Percentiles rank a stretch among this genome's conserved stretches.
phyloP scores from a whole-genome alignment of 2,329 filamentous ascomycete species.

The Phyllosticta ampelicida region DNA sequence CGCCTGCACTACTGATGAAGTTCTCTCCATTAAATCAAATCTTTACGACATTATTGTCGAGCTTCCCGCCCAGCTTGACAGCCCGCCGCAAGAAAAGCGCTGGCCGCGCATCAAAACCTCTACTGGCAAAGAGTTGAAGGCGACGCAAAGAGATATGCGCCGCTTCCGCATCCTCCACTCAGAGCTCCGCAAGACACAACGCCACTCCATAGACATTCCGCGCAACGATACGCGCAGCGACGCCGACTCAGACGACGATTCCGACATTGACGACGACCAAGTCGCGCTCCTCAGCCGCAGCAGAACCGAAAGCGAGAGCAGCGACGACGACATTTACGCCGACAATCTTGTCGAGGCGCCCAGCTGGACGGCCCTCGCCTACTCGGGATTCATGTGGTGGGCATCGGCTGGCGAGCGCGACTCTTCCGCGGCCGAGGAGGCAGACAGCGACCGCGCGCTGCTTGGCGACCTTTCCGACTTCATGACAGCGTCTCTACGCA shows the following conservation, averaged over 20 bases:
- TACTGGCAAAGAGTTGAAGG: conserved; percentile 57
- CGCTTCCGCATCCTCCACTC: conserved; percentile 43
- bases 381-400: conserved; percentile 84
- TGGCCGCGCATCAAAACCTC: conserved; percentile 67
- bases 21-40: conserved; percentile 72
- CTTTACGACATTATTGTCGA: conserved; percentile 87
- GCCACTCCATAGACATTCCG: conserved; percentile 16
- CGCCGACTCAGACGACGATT: conserved; percentile 21
- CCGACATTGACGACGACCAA: conserved; percentile 25
- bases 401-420: conserved; percentile 68
- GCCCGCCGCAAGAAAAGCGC: conserved; percentile 29
- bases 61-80: conserved; percentile 35
- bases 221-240: conserved; percentile 12
- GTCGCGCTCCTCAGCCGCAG: conserved; percentile 14
- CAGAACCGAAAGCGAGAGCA: neutral
- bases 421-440: conserved; percentile 43
- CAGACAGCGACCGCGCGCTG: conserved; percentile 37
- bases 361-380: conserved; percentile 63
- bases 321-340: conserved; percentile 14
- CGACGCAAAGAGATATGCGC: conserved; percentile 80
- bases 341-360: conserved; percentile 42
- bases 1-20: conserved; percentile 90
- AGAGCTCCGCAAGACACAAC: conserved; percentile 24
- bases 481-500: conserved; percentile 29
- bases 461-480: conserved; percentile 32